These are phyloP conservation scores for Punctularia strigosozonata DNA, from an alignment of 768 basidiomycete species.

Conservation along the genomic window DNA sequence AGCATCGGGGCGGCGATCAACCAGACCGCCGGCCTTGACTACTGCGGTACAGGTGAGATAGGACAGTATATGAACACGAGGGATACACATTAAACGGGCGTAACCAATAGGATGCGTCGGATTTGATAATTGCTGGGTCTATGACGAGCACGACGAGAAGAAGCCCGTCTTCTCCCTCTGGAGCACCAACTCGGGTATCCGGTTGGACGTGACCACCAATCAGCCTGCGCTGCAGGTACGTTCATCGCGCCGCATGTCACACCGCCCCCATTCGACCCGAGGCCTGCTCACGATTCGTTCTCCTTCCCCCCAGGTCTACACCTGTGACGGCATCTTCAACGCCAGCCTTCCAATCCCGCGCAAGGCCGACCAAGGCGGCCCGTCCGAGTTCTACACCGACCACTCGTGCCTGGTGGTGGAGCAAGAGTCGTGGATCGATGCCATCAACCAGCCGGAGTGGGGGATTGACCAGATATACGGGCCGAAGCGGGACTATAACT, in stretches of 20 bases:
- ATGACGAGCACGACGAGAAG: slow-evolving; percentile 19
- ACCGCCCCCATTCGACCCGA: not conserved
- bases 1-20: slow-evolving; percentile 27
- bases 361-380: slow-evolving; percentile 31
- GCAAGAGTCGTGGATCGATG: slow-evolving; percentile 31
- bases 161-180: slow-evolving; percentile 28
- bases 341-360: slow-evolving; percentile 24
- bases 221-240: slow-evolving; percentile 32
- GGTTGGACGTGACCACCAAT: slow-evolving; percentile 31
- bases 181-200: slow-evolving; percentile 35
- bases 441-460: slow-evolving; percentile 36
- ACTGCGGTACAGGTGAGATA: slow-evolving; percentile 30
- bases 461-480: slow-evolving; percentile 32
- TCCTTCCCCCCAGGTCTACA: slow-evolving; percentile 25
- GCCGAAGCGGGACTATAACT: slow-evolving; percentile 23
- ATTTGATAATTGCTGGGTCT: slow-evolving; percentile 36
- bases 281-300: no score
- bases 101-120: slow-evolving; percentile 26
- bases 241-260: not conserved
- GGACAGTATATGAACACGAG: not conserved
- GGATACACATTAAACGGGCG: not conserved
- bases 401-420: slow-evolving; percentile 35
- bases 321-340: slow-evolving; percentile 29
- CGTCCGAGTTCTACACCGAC: slow-evolving; percentile 19
- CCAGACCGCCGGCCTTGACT: slow-evolving; percentile 20